These are phyloP conservation scores for Artemisia annua DNA, from an alignment of 129 eudicot genomes.

Conservation along the genomic window DNA sequence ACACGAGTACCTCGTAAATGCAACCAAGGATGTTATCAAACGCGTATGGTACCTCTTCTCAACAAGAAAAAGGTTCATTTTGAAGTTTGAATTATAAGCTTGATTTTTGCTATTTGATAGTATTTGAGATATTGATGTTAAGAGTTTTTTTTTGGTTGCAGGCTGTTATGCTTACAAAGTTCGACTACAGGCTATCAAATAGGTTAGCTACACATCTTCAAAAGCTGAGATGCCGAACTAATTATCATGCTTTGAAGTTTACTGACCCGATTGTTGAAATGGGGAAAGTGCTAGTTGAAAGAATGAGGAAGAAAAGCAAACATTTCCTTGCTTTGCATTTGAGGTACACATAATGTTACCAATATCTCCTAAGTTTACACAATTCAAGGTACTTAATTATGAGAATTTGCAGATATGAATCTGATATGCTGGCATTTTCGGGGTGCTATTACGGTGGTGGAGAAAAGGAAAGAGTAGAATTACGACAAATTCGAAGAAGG, in stretches of 20 bases:
- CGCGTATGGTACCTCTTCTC: slow-evolving; percentile 60
- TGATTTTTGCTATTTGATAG: not conserved
- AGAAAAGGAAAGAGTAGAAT: slow-evolving; percentile 58
- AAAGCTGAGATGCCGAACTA: slow-evolving; percentile 76
- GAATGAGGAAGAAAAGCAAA: slow-evolving; percentile 76
- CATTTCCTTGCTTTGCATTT: slow-evolving; percentile 69
- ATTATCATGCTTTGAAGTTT: slow-evolving; percentile 71
- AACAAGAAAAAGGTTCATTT: slow-evolving; percentile 52
- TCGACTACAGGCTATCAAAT: slow-evolving; percentile 72
- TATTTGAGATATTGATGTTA: not conserved
- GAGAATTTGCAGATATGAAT: slow-evolving; percentile 45
- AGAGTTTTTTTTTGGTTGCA: slow-evolving; percentile 31
- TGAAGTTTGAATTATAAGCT: not conserved
- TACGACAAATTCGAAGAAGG: slow-evolving; percentile 58
- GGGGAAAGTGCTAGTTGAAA: slow-evolving; percentile 61
- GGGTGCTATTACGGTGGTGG: slow-evolving; percentile 88
- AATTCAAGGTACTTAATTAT: not conserved
- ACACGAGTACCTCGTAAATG: slow-evolving; percentile 80
- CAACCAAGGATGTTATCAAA: slow-evolving; percentile 50
- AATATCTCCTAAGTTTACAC: not conserved
- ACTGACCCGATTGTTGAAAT: slow-evolving; percentile 59
- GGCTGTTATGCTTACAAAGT: slow-evolving; percentile 75
- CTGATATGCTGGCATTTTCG: slow-evolving; percentile 91
- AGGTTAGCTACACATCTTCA: slow-evolving; percentile 57
- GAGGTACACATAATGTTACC: slow-evolving; percentile 36